Evolutionary conservation across 257 asterid species (phyloP).

Genomic region (Nicotiana noctiflora): DNA sequence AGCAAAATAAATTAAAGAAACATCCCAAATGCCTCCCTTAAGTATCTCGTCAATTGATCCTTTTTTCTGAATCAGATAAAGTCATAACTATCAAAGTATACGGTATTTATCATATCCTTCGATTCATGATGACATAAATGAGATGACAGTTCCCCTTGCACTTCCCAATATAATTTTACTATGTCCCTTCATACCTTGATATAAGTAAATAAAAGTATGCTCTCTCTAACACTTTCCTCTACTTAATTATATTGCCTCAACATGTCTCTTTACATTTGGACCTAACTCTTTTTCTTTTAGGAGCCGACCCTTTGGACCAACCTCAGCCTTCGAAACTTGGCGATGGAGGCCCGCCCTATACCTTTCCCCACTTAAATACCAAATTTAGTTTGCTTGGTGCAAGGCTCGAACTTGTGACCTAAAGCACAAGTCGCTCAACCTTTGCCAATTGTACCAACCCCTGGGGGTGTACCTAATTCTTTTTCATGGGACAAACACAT

Average conservation of each 20-base stretch:
- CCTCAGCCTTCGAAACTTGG: no score
- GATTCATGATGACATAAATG: background rate
- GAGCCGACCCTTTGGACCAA: no score
- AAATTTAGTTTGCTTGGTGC: no score
- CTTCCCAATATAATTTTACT: background rate
- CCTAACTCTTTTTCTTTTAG: background rate
- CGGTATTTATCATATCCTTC: background rate
- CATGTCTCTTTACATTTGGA: background rate
- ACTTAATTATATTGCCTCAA: background rate
- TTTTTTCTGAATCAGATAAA: background rate
- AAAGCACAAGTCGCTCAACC: no score
- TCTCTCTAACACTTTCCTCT: background rate
- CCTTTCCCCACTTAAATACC: no score
- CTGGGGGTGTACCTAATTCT: no score
- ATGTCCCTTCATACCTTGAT: background rate
- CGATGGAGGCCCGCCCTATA: no score
- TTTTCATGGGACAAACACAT: background rate
- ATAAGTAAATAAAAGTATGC: no score
- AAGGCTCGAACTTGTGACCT: no score
- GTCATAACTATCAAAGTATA: background rate
- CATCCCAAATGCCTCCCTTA: background rate
- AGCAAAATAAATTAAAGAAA: background rate
- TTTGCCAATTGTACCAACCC: no score
- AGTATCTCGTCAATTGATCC: background rate
- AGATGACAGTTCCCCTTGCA: background rate